Evolutionary conservation across 1,284 basidiomycete genomes (phyloP).

Genomic region (Meripilus lineatus): DNA sequence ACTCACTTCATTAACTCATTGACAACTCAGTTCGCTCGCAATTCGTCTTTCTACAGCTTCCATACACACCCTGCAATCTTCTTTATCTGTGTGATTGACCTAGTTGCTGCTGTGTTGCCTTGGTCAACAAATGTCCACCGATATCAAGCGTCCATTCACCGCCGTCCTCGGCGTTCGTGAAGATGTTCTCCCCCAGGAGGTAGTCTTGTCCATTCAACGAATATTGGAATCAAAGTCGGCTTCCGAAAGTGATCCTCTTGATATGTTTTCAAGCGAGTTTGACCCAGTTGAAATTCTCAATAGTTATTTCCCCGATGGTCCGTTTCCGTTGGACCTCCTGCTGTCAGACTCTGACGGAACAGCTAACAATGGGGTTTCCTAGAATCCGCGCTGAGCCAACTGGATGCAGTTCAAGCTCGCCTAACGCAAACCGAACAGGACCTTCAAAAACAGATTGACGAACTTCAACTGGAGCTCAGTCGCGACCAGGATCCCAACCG

Average conservation of each 20-base stretch:
- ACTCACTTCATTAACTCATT: too few species aligned
- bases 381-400: constrained; percentile 66
- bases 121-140: not conserved
- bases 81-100: not conserved
- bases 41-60: too few species aligned
- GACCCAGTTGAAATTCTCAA: constrained; percentile 59
- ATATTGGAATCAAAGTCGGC: constrained; percentile 51
- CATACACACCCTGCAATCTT: not conserved
- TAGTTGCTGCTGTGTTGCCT: not conserved
- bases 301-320: constrained; percentile 73
- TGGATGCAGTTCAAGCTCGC: constrained; percentile 57
- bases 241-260: constrained; percentile 46
- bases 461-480: constrained; percentile 61
- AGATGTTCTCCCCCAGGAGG: constrained; percentile 58
- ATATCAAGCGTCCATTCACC: not conserved
- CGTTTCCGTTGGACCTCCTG: not conserved
- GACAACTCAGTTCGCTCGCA: too few species aligned
- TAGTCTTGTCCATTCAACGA: constrained; percentile 63
- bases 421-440: constrained; percentile 57
- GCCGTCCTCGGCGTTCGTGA: constrained; percentile 12
- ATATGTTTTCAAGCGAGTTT: constrained; percentile 55
- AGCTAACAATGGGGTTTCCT: constrained; percentile 4
- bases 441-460: constrained; percentile 70
- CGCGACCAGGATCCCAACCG: constrained; percentile 77
- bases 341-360: not conserved